Percentiles rank a stretch among this genome's conserved stretches.
Conservation (phyloP, 495 filamentous ascomycete species). For the Penicillium roqueforti region DNA sequence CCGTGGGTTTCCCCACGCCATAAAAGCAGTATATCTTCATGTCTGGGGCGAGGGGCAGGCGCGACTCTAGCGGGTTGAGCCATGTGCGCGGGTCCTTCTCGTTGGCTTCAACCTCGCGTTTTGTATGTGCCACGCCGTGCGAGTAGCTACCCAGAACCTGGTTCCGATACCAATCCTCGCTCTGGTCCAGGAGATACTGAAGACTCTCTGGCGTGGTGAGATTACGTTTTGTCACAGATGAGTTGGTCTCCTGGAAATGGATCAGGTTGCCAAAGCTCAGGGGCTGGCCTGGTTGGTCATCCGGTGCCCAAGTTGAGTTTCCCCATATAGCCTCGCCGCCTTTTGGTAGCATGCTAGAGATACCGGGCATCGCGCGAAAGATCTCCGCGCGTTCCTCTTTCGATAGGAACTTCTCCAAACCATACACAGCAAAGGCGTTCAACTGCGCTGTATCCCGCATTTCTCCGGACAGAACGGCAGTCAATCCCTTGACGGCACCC, state of each 20-base stretch:
- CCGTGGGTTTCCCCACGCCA: constrained; percentile 85
- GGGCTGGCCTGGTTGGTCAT: constrained; percentile 70
- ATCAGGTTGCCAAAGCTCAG: constrained; percentile 76
- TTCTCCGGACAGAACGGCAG: constrained; percentile 89
- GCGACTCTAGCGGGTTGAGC: constrained; percentile 91
- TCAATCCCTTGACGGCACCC: constrained; percentile 85
- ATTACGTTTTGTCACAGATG: constrained; percentile 61
- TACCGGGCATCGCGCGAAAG: constrained; percentile 94
- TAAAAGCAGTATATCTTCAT: constrained; percentile 99
- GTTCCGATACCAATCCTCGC: constrained; percentile 80
- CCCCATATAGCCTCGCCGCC: constrained; percentile 95
- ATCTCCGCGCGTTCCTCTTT: constrained; percentile 88
- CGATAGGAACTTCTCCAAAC: constrained; percentile 90
- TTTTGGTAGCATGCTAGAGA: constrained; percentile 95
- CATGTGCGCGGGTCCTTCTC: constrained; percentile 78
- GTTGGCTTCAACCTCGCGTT: constrained; percentile 78
- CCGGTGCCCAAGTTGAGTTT: constrained; percentile 81
- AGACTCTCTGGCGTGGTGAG: constrained; percentile 76
- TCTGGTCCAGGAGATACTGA: constrained; percentile 68
- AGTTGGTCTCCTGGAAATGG: constrained; percentile 73
- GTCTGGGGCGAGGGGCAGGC: constrained; percentile 81
- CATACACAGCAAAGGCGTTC: constrained; percentile 96
- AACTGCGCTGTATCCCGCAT: constrained; percentile 98
- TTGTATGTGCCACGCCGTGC: constrained; percentile 80
- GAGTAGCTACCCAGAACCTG: constrained; percentile 73